Percentiles rank a stretch among this genome's conserved stretches.
These are phyloP conservation scores for Candida ponderosae DNA, from an alignment of 805 yeast species.

Conservation along the genomic window DNA sequence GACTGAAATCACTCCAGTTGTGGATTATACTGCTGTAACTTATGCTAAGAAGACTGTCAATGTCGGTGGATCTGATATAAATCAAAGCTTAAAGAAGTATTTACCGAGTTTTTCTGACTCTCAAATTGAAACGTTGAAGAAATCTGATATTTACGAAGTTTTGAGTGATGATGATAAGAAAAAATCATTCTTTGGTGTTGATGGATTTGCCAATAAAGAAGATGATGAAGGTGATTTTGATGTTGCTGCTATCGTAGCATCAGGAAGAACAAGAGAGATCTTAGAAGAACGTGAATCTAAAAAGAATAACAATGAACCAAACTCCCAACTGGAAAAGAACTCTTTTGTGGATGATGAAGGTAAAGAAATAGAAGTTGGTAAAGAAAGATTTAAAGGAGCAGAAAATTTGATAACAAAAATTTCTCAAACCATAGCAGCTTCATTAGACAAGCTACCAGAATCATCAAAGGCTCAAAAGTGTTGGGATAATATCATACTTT, in stretches of 20 bases:
- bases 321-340: slow-evolving; percentile 69
- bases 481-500: slow-evolving; percentile 74
- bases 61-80: slow-evolving; percentile 62
- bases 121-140: slow-evolving; percentile 72
- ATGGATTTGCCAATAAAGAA: slow-evolving; percentile 33
- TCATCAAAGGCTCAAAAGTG: slow-evolving; percentile 68
- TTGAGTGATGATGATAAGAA: slow-evolving; percentile 59
- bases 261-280: slow-evolving; percentile 65
- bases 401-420: slow-evolving; percentile 49
- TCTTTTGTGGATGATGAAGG: slow-evolving; percentile 56
- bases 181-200: slow-evolving; percentile 53
- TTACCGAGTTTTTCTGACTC: slow-evolving; percentile 48
- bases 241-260: slow-evolving; percentile 82
- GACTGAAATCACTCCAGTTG: slow-evolving; percentile 73
- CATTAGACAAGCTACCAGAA: slow-evolving; percentile 54
- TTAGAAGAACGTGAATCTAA: slow-evolving; percentile 55
- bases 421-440: slow-evolving; percentile 43
- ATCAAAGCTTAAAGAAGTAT: slow-evolving; percentile 38
- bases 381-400: slow-evolving; percentile 81
- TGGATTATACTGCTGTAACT: slow-evolving; percentile 58
- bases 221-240: slow-evolving; percentile 74
- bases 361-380: slow-evolving; percentile 62
- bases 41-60: slow-evolving; percentile 42
- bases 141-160: slow-evolving; percentile 71
- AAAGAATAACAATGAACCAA: slow-evolving; percentile 33